A percentile compares a stretch with the other conserved stretches of the same genome.
Evolutionary conservation across 805 yeast species (phyloP).

Genomic region (Clavispora asparagi): DNA sequence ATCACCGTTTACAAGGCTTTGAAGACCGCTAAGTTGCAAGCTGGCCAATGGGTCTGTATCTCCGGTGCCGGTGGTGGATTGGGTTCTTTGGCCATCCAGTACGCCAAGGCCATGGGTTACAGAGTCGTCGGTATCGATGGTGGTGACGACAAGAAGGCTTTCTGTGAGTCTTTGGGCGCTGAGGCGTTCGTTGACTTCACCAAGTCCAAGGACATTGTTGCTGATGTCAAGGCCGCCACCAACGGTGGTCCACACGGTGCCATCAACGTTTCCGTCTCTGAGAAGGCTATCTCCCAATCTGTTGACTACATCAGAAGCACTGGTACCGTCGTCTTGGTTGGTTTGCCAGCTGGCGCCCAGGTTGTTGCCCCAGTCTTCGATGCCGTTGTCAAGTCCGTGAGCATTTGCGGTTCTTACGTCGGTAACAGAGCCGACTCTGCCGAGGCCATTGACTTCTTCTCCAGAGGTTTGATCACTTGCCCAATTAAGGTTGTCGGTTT

Average conservation of each 20-base stretch:
- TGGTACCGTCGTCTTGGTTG: slow-evolving; percentile 41
- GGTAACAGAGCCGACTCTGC: slow-evolving; percentile 44
- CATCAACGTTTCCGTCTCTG: slow-evolving; percentile 49
- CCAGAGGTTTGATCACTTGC: slow-evolving; percentile 39
- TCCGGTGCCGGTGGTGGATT: slow-evolving; percentile 84
- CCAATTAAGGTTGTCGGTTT: slow-evolving; percentile 39
- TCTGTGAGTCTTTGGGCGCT: slow-evolving; percentile 55
- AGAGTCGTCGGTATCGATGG: slow-evolving; percentile 68
- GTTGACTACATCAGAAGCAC: slow-evolving; percentile 31
- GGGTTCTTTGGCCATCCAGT: slow-evolving; percentile 72
- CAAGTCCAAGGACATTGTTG: slow-evolving; percentile 45
- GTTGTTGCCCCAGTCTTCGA: slow-evolving; percentile 35
- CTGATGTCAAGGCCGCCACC: slow-evolving; percentile 42
- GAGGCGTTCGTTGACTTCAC: slow-evolving; percentile 60
- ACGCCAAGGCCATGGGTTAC: slow-evolving; percentile 71
- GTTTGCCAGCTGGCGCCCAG: slow-evolving; percentile 43
- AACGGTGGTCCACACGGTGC: slow-evolving; percentile 57
- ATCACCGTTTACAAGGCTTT: slow-evolving; percentile 65
- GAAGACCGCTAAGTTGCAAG: slow-evolving; percentile 48
- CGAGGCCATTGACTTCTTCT: slow-evolving; percentile 41
- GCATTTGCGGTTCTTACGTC: slow-evolving; percentile 39
- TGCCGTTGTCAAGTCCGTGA: slow-evolving; percentile 36
- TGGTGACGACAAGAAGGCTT: slow-evolving; percentile 54
- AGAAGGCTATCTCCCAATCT: slow-evolving; percentile 45
- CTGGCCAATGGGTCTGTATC: slow-evolving; percentile 72